Conservation (phyloP, 345 rosid species). For the Euphorbia lathyris region DNA sequence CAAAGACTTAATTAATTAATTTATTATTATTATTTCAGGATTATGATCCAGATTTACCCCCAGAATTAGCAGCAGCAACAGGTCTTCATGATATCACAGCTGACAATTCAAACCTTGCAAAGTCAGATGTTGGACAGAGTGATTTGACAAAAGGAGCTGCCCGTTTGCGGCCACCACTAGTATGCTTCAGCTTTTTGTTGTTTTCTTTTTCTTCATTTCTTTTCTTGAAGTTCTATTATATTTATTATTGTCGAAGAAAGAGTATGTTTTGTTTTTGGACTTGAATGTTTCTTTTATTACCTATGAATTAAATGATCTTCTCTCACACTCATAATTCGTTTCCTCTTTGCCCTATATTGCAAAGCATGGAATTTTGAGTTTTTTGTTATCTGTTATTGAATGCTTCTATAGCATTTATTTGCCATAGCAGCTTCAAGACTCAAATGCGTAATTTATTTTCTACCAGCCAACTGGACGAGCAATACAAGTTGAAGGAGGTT, state of each 20-base stretch:
- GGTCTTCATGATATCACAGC: slow-evolving; percentile 61
- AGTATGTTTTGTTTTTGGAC: neutral
- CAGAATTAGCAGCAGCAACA: slow-evolving; percentile 95
- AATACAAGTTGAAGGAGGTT: slow-evolving; percentile 92
- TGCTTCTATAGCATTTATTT: slow-evolving; percentile 9
- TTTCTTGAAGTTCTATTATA: neutral
- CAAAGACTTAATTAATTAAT: too few species aligned
- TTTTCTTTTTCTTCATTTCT: slow-evolving; percentile 1
- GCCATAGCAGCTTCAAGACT: slow-evolving; percentile 9
- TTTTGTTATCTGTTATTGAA: neutral
- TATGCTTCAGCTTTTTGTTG: slow-evolving; percentile 41
- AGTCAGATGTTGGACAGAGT: slow-evolving; percentile 55
- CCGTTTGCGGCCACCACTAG: slow-evolving; percentile 71
- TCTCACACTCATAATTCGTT: neutral
- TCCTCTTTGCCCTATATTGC: slow-evolving; percentile 2
- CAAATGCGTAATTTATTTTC: slow-evolving; percentile 16
- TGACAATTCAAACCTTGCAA: slow-evolving; percentile 54
- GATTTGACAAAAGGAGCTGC: slow-evolving; percentile 56
- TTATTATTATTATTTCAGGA: slow-evolving; percentile 64
- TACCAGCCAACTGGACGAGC: slow-evolving; percentile 95
- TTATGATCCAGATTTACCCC: slow-evolving; percentile 96
- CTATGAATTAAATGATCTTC: neutral
- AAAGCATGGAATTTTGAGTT: neutral
- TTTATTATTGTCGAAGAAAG: neutral
- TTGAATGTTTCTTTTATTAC: neutral